Evolutionary conservation across 2,329 filamentous ascomycete genomes (phyloP).

Genomic region (Ophiostoma novo-ulmi): DNA sequence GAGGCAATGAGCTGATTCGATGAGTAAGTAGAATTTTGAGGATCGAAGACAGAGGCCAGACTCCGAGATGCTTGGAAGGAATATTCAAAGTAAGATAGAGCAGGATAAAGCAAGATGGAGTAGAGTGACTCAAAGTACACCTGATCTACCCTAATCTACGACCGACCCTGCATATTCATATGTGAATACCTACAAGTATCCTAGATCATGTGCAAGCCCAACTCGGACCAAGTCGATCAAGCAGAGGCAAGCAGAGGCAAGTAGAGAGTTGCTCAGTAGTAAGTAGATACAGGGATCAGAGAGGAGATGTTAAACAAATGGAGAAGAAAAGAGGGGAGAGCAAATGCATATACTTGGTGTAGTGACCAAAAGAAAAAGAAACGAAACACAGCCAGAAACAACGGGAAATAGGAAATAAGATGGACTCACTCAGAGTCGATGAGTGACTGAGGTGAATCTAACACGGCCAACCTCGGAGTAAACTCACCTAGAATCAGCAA

Average conservation of each 20-base stretch:
- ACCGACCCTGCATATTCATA: not conserved
- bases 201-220: not conserved
- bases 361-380: not conserved
- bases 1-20: not conserved
- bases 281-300: not conserved
- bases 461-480: not conserved
- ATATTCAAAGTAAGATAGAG: not conserved
- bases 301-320: not conserved
- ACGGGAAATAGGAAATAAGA: not conserved
- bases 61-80: not conserved
- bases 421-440: not conserved
- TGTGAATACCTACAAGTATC: not conserved
- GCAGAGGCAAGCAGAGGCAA: not conserved
- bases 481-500: not conserved
- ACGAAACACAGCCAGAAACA: not conserved
- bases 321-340: not conserved
- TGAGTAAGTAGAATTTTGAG: too few species aligned
- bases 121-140: not conserved
- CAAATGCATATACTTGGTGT: not conserved
- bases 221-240: constrained; percentile 1
- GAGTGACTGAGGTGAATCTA: not conserved
- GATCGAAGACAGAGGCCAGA: not conserved
- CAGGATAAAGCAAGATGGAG: not conserved
- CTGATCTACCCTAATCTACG: not conserved
- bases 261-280: not conserved